Conservation (phyloP, 2,329 filamentous ascomycete species). For the Didymella segeticola region DNA sequence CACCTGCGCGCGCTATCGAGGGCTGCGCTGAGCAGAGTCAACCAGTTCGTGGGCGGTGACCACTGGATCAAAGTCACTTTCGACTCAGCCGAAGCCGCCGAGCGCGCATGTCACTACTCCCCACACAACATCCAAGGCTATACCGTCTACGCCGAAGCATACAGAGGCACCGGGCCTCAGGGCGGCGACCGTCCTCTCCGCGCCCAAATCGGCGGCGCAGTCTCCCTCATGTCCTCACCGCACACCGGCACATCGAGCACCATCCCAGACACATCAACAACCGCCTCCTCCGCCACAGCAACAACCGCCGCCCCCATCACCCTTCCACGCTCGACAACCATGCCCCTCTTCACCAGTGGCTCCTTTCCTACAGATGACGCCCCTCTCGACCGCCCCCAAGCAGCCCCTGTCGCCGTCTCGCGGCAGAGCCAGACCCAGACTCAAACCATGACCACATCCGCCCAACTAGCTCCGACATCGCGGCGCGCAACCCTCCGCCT, state of each 20-base stretch:
- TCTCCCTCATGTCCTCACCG: constrained; percentile 42
- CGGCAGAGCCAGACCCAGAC: constrained; percentile 25
- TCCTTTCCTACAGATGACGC: constrained; percentile 34
- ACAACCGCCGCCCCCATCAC: constrained; percentile 21
- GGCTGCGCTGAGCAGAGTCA: constrained; percentile 79
- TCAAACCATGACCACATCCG: constrained; percentile 27
- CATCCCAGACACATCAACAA: constrained; percentile 45
- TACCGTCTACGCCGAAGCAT: constrained; percentile 57
- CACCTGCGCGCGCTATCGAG: constrained; percentile 71
- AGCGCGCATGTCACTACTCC: constrained; percentile 55
- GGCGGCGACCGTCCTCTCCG: constrained; percentile 52
- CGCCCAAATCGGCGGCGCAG: constrained; percentile 39
- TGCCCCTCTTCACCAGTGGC: constrained; percentile 26
- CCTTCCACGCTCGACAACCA: constrained; percentile 29
- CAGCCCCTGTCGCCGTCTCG: constrained; percentile 43
- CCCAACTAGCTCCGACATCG: constrained; percentile 27
- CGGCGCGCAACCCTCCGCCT: constrained; percentile 36
- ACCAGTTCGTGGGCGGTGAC: constrained; percentile 79
- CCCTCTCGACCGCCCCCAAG: constrained; percentile 13
- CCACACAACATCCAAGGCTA: constrained; percentile 57
- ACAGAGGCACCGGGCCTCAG: constrained; percentile 53
- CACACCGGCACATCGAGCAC: constrained; percentile 45
- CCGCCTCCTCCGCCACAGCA: constrained; percentile 49
- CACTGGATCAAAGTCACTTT: constrained; percentile 80
- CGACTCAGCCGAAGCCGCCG: constrained; percentile 56